Conservation (phyloP, 2,329 filamentous ascomycete genomes). For the Nemania serpens region DNA sequence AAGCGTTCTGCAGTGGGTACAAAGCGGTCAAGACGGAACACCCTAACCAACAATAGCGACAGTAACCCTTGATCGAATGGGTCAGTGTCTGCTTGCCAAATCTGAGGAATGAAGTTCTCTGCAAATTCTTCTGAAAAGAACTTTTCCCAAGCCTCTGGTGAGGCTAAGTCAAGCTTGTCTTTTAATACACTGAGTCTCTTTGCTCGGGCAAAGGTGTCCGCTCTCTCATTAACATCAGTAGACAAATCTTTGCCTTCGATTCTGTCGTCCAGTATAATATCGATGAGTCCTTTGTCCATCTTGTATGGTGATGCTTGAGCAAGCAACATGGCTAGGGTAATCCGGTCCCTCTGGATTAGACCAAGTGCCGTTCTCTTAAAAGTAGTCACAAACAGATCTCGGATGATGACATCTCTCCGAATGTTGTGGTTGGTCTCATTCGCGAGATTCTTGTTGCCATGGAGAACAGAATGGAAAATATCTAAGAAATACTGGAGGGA, state of each 20-base stretch:
- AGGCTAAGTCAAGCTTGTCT: slow-evolving; percentile 66
- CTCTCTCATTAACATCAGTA: slow-evolving; percentile 64
- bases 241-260: slow-evolving; percentile 80
- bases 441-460: slow-evolving; percentile 74
- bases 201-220: slow-evolving; percentile 71
- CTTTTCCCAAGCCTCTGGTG: slow-evolving; percentile 71
- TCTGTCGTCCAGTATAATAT: slow-evolving; percentile 79
- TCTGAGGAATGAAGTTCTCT: slow-evolving; percentile 78
- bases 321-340: slow-evolving; percentile 92
- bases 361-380: slow-evolving; percentile 94
- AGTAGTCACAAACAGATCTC: slow-evolving; percentile 86
- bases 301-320: slow-evolving; percentile 94
- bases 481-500: slow-evolving; percentile 97
- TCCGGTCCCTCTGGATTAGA: slow-evolving; percentile 88
- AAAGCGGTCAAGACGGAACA: slow-evolving; percentile 94
- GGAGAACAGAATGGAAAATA: slow-evolving; percentile 93
- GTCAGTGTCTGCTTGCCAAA: slow-evolving; percentile 70
- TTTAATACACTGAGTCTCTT: slow-evolving; percentile 75
- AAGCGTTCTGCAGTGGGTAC: slow-evolving; percentile 93
- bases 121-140: slow-evolving; percentile 87
- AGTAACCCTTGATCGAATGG: slow-evolving; percentile 76
- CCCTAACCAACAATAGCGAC: slow-evolving; percentile 87
- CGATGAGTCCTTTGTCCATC: slow-evolving; percentile 90
- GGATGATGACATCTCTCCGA: slow-evolving; percentile 87
- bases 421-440: slow-evolving; percentile 74